Evolutionary conservation across 1,139 yeast species (phyloP).

Genomic region (Candida labiduridarum): DNA sequence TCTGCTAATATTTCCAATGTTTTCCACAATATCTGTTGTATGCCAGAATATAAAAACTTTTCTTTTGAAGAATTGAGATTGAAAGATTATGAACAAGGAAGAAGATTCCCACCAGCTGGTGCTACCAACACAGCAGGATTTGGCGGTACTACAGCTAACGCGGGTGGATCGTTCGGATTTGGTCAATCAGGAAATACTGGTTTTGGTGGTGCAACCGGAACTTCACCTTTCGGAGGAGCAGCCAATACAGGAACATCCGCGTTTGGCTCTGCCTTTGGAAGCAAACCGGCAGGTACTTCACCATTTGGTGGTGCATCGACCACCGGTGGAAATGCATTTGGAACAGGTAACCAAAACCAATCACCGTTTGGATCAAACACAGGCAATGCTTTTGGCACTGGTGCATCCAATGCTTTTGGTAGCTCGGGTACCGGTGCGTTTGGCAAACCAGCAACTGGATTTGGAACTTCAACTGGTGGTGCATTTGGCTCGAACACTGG

Average conservation of each 20-base stretch:
- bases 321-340: slow-evolving; percentile 18
- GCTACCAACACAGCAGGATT: slow-evolving; percentile 19
- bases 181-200: slow-evolving; percentile 24
- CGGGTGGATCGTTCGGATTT: slow-evolving; percentile 32
- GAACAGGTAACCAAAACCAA: slow-evolving; percentile 11
- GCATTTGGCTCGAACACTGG: slow-evolving; percentile 10
- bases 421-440: slow-evolving; percentile 17
- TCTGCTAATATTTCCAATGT: slow-evolving; percentile 56
- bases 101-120: slow-evolving; percentile 61
- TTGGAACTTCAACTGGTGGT: slow-evolving; percentile 13
- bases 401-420: slow-evolving; percentile 22
- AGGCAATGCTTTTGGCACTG: slow-evolving; percentile 17
- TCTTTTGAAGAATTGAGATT: slow-evolving; percentile 87
- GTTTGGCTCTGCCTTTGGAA: slow-evolving; percentile 17
- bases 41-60: slow-evolving; percentile 86
- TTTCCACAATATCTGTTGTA: slow-evolving; percentile 76
- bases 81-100: slow-evolving; percentile 81
- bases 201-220: slow-evolving; percentile 16
- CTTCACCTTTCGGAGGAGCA: slow-evolving; percentile 24
- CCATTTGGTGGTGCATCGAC: slow-evolving; percentile 13
- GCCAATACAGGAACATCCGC: slow-evolving; percentile 21
- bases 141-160: slow-evolving; percentile 23
- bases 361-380: slow-evolving; percentile 15
- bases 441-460: slow-evolving; percentile 21
- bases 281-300: slow-evolving; percentile 20